These are phyloP conservation scores for Wickerhamomyces bovis DNA, from an alignment of 805 yeast genomes.

Conservation along the genomic window DNA sequence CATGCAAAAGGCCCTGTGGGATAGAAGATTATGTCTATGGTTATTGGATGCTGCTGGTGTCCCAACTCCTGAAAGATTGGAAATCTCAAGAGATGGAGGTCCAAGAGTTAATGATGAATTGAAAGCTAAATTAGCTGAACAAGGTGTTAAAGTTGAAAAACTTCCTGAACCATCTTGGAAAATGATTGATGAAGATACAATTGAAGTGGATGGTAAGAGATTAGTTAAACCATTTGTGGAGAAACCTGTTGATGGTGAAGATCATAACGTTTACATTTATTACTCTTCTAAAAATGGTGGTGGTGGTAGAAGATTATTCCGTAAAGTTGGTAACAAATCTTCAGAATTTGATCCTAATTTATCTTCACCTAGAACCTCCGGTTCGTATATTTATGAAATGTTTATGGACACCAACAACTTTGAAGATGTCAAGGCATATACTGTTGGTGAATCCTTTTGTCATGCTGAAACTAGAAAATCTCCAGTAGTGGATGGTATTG, in stretches of 20 bases:
- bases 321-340: conserved; percentile 95
- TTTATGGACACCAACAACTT: conserved; percentile 98
- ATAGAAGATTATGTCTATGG: conserved; percentile 79
- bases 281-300: conserved; percentile 89
- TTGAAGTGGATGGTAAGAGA: conserved; percentile 63
- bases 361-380: conserved; percentile 71
- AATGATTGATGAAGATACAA: conserved; percentile 85
- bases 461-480: conserved; percentile 98
- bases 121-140: conserved; percentile 47
- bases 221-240: conserved; percentile 92
- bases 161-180: conserved; percentile 70
- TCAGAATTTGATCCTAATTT: conserved; percentile 90
- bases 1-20: conserved; percentile 96
- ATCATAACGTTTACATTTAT: conserved; percentile 92
- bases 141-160: conserved; percentile 45
- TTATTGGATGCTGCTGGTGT: conserved; percentile 78
- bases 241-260: conserved; percentile 98
- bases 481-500: conserved; percentile 99
- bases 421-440: conserved; percentile 97
- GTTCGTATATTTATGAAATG: conserved; percentile 87
- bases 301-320: conserved; percentile 90
- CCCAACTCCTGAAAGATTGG: conserved; percentile 83
- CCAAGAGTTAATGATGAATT: conserved; percentile 75
- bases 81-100: conserved; percentile 95
- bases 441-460: conserved; percentile 86